Conservation (phyloP, 2,329 filamentous ascomycete genomes). For the Colletotrichum australisinense region DNA sequence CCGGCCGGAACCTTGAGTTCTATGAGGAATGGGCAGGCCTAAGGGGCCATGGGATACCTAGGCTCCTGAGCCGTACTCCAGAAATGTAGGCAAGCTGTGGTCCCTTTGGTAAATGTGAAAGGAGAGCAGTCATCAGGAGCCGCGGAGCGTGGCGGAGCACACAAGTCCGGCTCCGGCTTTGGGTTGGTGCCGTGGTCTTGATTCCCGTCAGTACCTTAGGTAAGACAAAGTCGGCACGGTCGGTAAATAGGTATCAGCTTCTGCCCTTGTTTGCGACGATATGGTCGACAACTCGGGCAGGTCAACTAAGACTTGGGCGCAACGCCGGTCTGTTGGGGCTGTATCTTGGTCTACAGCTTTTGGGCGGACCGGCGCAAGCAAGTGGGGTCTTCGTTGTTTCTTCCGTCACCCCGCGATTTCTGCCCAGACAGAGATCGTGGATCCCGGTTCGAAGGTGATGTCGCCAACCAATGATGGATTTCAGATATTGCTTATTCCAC, state of each 20-base stretch:
- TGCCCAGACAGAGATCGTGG: not conserved
- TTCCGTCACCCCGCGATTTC: not conserved
- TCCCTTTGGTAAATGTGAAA: not conserved
- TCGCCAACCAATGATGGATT: not conserved
- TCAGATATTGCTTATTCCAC: not conserved
- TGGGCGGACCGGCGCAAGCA: constrained; percentile 2
- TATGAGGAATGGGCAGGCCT: not conserved
- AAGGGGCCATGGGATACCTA: not conserved
- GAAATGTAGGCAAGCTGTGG: too few species aligned
- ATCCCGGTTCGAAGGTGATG: not conserved
- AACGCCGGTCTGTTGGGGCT: not conserved
- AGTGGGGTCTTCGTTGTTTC: not conserved
- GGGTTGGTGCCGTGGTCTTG: not conserved
- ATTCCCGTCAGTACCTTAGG: not conserved
- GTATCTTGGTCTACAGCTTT: not conserved
- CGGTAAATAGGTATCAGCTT: not conserved
- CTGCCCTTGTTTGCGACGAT: not conserved
- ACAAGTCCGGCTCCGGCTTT: not conserved
- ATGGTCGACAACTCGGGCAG: not conserved
- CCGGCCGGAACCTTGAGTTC: not conserved
- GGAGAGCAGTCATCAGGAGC: not conserved
- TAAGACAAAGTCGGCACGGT: not conserved
- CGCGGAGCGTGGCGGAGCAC: not conserved
- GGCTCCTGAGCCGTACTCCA: too few species aligned
- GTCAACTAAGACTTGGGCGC: not conserved